A percentile compares a stretch with the other conserved stretches of the same genome.
These are phyloP conservation scores for Hyphochytrium catenoides DNA, from an alignment of 352 stramenopile genomes.

Conservation along the genomic window DNA sequence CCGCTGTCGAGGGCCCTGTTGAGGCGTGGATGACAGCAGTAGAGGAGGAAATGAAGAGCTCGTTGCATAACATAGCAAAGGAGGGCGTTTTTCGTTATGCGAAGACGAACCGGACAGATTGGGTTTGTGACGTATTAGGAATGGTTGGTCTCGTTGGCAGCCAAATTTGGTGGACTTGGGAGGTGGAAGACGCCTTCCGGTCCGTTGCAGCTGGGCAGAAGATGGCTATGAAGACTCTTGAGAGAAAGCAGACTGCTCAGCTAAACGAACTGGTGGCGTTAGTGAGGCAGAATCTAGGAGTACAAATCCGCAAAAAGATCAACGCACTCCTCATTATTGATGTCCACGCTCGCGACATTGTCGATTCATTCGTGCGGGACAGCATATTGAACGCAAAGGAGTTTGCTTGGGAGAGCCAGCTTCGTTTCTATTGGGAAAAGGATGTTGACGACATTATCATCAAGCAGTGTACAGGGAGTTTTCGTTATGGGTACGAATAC, in stretches of 20 bases:
- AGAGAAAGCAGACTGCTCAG: constrained; percentile 59
- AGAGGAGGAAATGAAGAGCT: constrained; percentile 66
- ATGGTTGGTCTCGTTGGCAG: constrained; percentile 75
- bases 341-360: constrained; percentile 65
- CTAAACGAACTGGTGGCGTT: constrained; percentile 69
- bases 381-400: constrained; percentile 68
- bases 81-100: constrained; percentile 78
- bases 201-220: constrained; percentile 66
- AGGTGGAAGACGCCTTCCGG: constrained; percentile 77
- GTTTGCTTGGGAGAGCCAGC: constrained; percentile 66
- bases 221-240: constrained; percentile 77
- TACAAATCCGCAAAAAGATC: constrained; percentile 67
- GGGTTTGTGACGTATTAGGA: constrained; percentile 62
- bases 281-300: constrained; percentile 59
- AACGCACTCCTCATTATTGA: constrained; percentile 75
- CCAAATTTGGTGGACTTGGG: constrained; percentile 83
- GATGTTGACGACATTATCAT: constrained; percentile 68
- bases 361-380: constrained; percentile 63
- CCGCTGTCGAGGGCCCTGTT: constrained; percentile 63
- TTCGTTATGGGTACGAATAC: constrained; percentile 81
- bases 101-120: constrained; percentile 44
- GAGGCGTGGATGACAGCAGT: constrained; percentile 77
- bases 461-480: constrained; percentile 67
- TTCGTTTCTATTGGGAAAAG: constrained; percentile 71
- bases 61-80: constrained; percentile 66